Evolutionary conservation across 768 basidiomycete genomes (phyloP).

Genomic region (Russula sp.): DNA sequence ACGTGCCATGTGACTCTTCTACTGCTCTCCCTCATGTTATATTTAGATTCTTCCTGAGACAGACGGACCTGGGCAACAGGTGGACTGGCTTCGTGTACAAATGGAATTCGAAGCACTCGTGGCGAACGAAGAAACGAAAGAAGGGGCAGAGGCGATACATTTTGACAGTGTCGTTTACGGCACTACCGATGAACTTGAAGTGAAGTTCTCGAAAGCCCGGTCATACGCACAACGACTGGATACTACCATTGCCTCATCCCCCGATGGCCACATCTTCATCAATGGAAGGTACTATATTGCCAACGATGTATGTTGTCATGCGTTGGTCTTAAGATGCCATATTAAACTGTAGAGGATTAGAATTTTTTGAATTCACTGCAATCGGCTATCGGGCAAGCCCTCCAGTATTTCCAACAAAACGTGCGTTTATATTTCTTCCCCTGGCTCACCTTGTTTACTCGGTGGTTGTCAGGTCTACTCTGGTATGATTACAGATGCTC

Average conservation of each 20-base stretch:
- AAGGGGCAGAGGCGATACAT: background rate
- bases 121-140: background rate
- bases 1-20: background rate
- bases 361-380: conserved; percentile 61
- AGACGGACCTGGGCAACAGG: background rate
- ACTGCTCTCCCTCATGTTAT: background rate
- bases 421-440: conserved; percentile 31
- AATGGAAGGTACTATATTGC: conserved; percentile 34
- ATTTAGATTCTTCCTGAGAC: background rate
- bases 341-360: conserved; percentile 32
- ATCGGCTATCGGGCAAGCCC: conserved; percentile 46
- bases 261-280: conserved; percentile 36
- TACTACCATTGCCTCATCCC: conserved; percentile 22
- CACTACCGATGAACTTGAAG: conserved; percentile 6
- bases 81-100: conserved; percentile 13
- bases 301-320: conserved; percentile 9
- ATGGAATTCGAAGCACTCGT: conserved; percentile 5
- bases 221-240: conserved; percentile 31
- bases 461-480: conserved; percentile 40
- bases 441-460: background rate
- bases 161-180: conserved; percentile 5
- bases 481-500: conserved; percentile 48
- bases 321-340: background rate
- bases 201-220: conserved; percentile 24
- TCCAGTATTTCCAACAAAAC: conserved; percentile 67